Evolutionary conservation across 1,284 basidiomycete species (phyloP), one percentile per base, ranked within the genome.

Genomic region (Cutaneotrichosporon mucoides): DNA sequence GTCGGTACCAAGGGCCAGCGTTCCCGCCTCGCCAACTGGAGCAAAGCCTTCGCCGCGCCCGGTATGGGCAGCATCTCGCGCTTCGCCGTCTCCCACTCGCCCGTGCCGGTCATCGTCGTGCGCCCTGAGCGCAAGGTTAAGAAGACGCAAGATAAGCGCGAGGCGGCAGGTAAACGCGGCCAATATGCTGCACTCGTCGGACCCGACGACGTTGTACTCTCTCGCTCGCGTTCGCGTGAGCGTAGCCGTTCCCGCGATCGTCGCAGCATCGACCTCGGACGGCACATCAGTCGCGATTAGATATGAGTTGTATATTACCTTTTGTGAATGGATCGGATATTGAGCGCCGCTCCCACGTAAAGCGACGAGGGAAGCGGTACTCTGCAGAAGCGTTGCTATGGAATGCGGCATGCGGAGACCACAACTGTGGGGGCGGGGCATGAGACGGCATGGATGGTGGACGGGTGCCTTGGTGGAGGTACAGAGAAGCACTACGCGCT

Each of bases 31-130:
- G 83, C 83, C 67, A 80, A 81, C 37, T 84, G 82, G 81, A 81
- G 84, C 15, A 82, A 80, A 24, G 85, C 81, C 16, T 80, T 87
- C 40, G 83, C 85, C 61, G 86, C 77, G 7, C 77, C 77, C 2
- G 76, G 77, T 45, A 81, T 82, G 77, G 81, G 81, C 33, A 78
- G 76, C n/a, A 77, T 80, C 55, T 79, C 77, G 6, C 74, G 77
- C 64, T 93, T 92, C 75, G 91, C 88, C 62, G 84, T 95, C 42
- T 88, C 88, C 9, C 90, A 90, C 70, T 92, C 90, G 2, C 90
- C 92, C 2, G 89, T 95, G 0, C 92, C 92, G 0, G 89, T 94
- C 65, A 90, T 96, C 63, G 92, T 95, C 57, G 90, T 95, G 42
- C 83, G 80, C 6, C 91, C 91, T 1, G 90, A 92, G 68, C 83